phyloP scores from a whole-genome alignment of 176 grass and related monocot genomes.

The Miscanthus lutarioriparius region DNA sequence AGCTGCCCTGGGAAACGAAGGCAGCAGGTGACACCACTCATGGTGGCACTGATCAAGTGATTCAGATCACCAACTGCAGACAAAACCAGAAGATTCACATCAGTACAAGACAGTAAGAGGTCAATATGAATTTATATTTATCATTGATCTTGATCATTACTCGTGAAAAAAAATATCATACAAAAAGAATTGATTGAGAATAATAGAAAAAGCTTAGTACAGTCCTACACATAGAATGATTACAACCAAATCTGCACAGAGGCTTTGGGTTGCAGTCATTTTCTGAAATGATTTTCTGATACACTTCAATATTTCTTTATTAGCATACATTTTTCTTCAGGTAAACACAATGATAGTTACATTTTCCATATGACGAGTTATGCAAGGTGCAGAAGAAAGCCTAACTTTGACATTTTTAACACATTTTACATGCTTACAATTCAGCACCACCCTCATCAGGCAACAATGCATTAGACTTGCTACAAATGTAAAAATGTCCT shows the following conservation, averaged over 20 bases:
- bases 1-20: conserved; percentile 83
- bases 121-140: not conserved
- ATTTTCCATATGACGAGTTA: not conserved
- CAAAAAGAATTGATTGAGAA: not conserved
- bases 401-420: not conserved
- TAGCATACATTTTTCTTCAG: not conserved
- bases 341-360: not conserved
- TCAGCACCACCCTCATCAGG: not conserved
- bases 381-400: not conserved
- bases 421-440: not conserved
- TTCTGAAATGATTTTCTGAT: not conserved
- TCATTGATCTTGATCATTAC: not conserved
- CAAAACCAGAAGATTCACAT: conserved; percentile 10
- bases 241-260: not conserved
- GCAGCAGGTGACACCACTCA: conserved; percentile 80
- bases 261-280: not conserved
- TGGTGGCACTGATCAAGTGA: conserved; percentile 76
- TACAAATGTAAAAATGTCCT: not conserved
- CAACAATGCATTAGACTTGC: not conserved
- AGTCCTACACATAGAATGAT: not conserved
- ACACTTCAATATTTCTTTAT: not conserved
- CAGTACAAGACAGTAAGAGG: not conserved
- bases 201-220: not conserved
- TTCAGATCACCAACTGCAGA: conserved; percentile 74
- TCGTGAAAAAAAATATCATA: not conserved